These are phyloP conservation scores for Beauveria medogensis DNA, from an alignment of 2,329 filamentous ascomycete species.

Conservation along the genomic window DNA sequence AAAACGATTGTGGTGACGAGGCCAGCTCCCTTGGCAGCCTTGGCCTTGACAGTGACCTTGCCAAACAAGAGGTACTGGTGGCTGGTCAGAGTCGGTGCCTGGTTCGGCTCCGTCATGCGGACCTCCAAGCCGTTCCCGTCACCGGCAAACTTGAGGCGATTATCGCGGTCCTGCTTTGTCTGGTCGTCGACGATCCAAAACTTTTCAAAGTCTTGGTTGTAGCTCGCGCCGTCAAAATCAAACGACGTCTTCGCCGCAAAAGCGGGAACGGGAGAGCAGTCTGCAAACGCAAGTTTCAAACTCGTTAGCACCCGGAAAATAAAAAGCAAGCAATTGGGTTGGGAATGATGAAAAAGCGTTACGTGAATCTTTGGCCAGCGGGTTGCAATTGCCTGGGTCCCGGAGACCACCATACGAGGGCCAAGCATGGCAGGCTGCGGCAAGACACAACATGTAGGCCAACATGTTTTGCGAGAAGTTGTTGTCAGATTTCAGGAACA, in stretches of 20 bases:
- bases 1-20: conserved; percentile 72
- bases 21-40: conserved; percentile 62
- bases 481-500: neutral
- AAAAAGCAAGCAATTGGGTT: too few species aligned
- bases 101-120: conserved; percentile 50
- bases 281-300: conserved; percentile 11
- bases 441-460: neutral
- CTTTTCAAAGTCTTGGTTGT: conserved; percentile 24
- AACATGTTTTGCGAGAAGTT: neutral
- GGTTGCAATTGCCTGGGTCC: conserved; percentile 12
- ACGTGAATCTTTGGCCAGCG: conserved; percentile 20
- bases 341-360: conserved; percentile 4
- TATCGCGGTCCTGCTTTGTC: conserved; percentile 18
- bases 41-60: conserved; percentile 59
- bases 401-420: conserved; percentile 7
- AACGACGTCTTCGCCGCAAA: conserved; percentile 44
- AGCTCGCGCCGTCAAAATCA: conserved; percentile 57
- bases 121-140: conserved; percentile 23
- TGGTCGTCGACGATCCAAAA: conserved; percentile 28
- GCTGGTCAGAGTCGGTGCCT: conserved; percentile 55
- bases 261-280: conserved; percentile 59
- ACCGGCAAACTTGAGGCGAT: conserved; percentile 17
- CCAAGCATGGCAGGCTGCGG: conserved; percentile 1
- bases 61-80: conserved; percentile 84
- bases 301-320: neutral